These are phyloP conservation scores for Pythium apleroticum DNA, from an alignment of 352 stramenopile species.

Conservation along the genomic window DNA sequence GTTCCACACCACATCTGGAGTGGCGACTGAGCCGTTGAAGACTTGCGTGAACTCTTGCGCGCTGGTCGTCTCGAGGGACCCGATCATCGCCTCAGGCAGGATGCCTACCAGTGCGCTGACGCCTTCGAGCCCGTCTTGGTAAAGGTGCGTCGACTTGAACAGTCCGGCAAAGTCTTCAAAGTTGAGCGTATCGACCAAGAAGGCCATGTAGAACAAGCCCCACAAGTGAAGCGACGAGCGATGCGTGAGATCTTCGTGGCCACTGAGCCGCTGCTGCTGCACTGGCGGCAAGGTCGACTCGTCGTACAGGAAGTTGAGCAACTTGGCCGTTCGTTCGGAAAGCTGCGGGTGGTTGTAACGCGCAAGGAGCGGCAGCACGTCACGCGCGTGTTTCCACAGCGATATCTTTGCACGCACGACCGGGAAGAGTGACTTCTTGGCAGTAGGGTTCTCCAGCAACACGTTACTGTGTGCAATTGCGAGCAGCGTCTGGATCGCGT, in stretches of 20 bases:
- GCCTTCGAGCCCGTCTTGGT: conserved; percentile 51
- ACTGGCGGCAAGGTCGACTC: conserved; percentile 24
- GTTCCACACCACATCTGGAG: conserved; percentile 94
- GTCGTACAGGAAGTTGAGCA: conserved; percentile 70
- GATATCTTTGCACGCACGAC: conserved; percentile 46
- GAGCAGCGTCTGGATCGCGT: conserved; percentile 66
- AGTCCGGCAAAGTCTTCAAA: conserved; percentile 64
- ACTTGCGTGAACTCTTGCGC: conserved; percentile 86
- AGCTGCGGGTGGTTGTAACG: conserved; percentile 48
- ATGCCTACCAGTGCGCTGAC: conserved; percentile 80
- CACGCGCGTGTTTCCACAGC: conserved; percentile 46
- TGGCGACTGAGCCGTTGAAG: conserved; percentile 84
- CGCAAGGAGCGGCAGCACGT: conserved; percentile 57
- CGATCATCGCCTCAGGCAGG: conserved; percentile 90
- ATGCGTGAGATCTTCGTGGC: conserved; percentile 34
- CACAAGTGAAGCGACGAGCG: conserved; percentile 49
- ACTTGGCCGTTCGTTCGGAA: conserved; percentile 46
- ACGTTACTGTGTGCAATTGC: conserved; percentile 64
- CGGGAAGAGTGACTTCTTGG: conserved; percentile 48
- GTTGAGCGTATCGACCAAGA: conserved; percentile 43
- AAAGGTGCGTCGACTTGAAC: conserved; percentile 65
- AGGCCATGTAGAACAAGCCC: conserved; percentile 80
- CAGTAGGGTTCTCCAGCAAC: conserved; percentile 31
- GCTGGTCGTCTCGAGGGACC: conserved; percentile 79
- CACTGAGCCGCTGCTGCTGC: conserved; percentile 22